These are phyloP conservation scores for Talaromyces sp. DNA, from an alignment of 2,329 filamentous ascomycete species.

Conservation along the genomic window DNA sequence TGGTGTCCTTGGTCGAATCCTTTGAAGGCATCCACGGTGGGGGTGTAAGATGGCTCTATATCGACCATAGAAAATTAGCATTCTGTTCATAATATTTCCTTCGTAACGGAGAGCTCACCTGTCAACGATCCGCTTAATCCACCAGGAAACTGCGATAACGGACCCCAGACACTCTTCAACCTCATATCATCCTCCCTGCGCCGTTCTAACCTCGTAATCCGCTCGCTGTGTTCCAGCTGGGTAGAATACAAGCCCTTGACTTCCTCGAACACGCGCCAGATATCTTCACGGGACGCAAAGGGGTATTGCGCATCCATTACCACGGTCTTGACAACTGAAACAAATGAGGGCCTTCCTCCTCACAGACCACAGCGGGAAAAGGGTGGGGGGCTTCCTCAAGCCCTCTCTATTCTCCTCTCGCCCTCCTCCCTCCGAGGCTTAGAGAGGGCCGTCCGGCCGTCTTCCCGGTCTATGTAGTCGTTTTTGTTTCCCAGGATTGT, in stretches of 20 bases:
- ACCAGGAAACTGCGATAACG: constrained; percentile 80
- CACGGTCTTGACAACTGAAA: constrained; percentile 6
- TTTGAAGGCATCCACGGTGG: constrained; percentile 79
- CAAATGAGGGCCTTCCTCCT: neutral
- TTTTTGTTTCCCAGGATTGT: constrained; percentile 15
- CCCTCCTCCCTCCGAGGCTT: constrained; percentile 26
- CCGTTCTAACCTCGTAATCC: constrained; percentile 57
- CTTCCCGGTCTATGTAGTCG: constrained; percentile 20
- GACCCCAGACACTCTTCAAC: constrained; percentile 81
- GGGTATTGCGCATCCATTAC: constrained; percentile 60
- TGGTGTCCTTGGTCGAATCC: constrained; percentile 80
- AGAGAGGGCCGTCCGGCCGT: constrained; percentile 34
- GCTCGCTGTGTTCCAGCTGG: constrained; percentile 58
- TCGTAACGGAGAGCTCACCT: constrained; percentile 51
- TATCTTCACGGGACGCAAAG: constrained; percentile 60
- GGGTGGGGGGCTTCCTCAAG: neutral
- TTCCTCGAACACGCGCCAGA: constrained; percentile 61
- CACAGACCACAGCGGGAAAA: neutral
- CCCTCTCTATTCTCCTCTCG: constrained; percentile 16
- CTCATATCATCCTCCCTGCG: constrained; percentile 59
- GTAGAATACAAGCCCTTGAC: constrained; percentile 56
- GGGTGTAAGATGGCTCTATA: constrained; percentile 71
- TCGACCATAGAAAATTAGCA: constrained; percentile 5
- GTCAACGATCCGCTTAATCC: constrained; percentile 77
- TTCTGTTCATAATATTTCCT: neutral